Conservation (phyloP, 1,139 yeast species). For the Saccharomyces hybrid region DNA sequence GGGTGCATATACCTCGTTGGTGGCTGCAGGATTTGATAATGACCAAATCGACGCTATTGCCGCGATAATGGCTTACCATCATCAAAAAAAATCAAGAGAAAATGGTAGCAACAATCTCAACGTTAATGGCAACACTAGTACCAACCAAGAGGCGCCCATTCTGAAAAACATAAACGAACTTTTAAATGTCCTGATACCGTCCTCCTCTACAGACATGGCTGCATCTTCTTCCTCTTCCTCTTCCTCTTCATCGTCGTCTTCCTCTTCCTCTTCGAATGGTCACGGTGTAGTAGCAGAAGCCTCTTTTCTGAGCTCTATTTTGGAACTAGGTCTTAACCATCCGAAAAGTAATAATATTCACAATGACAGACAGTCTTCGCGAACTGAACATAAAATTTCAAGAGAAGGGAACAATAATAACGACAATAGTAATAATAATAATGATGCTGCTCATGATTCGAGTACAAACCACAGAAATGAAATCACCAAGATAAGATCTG, state of each 20-base stretch:
- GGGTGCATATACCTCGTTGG: constrained; percentile 57
- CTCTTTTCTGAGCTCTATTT: background rate
- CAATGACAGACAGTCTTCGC: background rate
- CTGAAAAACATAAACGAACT: background rate
- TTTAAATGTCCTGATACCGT: background rate
- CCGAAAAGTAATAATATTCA: background rate
- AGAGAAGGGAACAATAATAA: background rate
- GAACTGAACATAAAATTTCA: background rate
- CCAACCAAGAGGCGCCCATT: constrained; percentile 1
- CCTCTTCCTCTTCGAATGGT: background rate
- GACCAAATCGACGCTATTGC: constrained; percentile 67
- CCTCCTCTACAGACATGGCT: background rate
- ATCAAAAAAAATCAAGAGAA: constrained; percentile 25
- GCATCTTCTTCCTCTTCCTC: background rate
- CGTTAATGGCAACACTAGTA: background rate
- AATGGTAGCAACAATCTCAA: background rate
- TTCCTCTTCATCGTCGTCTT: background rate
- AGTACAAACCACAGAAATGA: background rate
- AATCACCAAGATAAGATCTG: background rate
- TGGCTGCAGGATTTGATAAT: constrained; percentile 56
- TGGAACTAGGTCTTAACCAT: background rate
- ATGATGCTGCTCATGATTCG: background rate
- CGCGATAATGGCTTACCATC: constrained; percentile 66
- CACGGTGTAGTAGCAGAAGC: background rate
- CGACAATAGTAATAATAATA: background rate